A percentile compares a stretch with the other conserved stretches of the same genome.
Conservation (phyloP, 192 early-diverging fungal genomes). For the Linnemannia exigua region DNA sequence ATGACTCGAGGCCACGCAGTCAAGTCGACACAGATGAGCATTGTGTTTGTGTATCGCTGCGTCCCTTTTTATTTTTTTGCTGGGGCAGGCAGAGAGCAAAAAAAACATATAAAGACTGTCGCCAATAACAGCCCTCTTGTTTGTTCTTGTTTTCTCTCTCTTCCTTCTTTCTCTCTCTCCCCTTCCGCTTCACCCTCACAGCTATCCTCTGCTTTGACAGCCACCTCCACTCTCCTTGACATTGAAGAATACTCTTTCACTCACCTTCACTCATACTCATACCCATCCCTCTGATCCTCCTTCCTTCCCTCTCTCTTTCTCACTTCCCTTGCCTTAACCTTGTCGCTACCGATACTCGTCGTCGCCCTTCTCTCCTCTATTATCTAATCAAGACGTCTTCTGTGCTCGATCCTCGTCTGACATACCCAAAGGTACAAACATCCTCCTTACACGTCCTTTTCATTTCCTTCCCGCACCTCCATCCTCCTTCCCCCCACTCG, state of each 20-base stretch:
- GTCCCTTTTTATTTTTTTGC: not conserved
- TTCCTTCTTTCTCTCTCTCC: not conserved
- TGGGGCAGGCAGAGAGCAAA: not conserved
- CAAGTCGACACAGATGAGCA: not conserved
- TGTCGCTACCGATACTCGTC: not conserved
- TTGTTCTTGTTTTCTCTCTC: not conserved
- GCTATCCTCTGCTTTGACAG: constrained; percentile 1
- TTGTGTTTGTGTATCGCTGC: not conserved
- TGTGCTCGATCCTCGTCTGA: not conserved
- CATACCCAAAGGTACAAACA: not conserved
- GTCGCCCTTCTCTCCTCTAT: not conserved
- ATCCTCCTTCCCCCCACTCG: not conserved
- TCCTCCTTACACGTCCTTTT: not conserved
- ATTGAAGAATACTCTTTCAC: not conserved
- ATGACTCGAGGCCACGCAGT: constrained; percentile 6
- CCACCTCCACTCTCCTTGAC: not conserved
- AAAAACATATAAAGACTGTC: not conserved
- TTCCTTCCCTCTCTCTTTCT: not conserved
- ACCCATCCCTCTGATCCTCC: not conserved
- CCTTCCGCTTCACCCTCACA: not conserved
- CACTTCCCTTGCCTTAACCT: not conserved
- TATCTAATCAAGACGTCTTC: not conserved
- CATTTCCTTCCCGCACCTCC: not conserved
- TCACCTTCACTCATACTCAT: not conserved
- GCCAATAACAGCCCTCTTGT: not conserved